Evolutionary conservation across 768 basidiomycete species (phyloP).

Genomic region (Rhodocollybia butyracea): DNA sequence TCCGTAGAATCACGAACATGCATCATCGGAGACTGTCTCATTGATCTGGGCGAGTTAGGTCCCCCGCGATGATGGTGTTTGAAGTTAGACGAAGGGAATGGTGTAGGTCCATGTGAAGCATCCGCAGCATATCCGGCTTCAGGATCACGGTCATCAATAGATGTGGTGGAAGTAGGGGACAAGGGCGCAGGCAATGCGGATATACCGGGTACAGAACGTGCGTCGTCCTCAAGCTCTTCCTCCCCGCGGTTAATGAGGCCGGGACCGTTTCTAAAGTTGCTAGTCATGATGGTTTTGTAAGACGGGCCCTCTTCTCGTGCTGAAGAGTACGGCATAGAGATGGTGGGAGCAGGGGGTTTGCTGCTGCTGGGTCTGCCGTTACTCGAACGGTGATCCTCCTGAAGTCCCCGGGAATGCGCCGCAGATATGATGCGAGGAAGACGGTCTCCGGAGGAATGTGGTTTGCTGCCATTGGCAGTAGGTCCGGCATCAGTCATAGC

Average conservation of each 20-base stretch:
- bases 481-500: not conserved
- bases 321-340: not conserved
- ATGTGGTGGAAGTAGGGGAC: not conserved
- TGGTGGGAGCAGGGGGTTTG: not conserved
- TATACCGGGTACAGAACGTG: not conserved
- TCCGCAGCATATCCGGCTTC: not conserved
- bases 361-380: not conserved
- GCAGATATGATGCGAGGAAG: not conserved
- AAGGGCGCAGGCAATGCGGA: not conserved
- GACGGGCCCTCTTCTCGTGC: not conserved
- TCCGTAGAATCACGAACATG: too few species aligned
- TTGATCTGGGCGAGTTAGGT: too few species aligned
- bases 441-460: not conserved
- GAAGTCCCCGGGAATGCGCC: not conserved
- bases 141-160: not conserved
- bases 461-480: not conserved
- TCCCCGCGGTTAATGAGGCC: not conserved
- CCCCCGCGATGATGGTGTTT: too few species aligned
- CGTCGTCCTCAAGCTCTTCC: not conserved
- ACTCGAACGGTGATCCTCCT: not conserved
- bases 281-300: not conserved
- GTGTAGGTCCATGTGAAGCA: not conserved
- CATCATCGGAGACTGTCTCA: too few species aligned
- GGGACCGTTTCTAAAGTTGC: not conserved
- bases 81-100: too few species aligned